These are phyloP conservation scores for Nevesoporus exiguus DNA, from an alignment of 768 basidiomycete genomes.

Conservation along the genomic window DNA sequence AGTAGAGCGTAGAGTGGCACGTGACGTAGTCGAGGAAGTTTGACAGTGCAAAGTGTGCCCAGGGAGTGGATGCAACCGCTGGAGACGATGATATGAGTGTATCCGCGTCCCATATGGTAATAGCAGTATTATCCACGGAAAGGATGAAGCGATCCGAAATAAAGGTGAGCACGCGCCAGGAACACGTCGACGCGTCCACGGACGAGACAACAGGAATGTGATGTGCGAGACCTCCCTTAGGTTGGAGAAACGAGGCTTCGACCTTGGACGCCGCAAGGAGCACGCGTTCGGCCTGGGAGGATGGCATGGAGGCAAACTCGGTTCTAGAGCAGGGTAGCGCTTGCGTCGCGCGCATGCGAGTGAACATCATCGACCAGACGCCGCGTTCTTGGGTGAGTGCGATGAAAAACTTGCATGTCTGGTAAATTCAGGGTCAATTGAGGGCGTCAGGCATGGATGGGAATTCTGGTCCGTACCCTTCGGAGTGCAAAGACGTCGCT, in stretches of 20 bases:
- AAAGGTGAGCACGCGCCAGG: conserved; percentile 15
- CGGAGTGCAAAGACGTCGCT: conserved; percentile 16
- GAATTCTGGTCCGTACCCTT: conserved; percentile 8
- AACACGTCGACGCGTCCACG: neutral
- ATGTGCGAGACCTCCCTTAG: conserved; percentile 1
- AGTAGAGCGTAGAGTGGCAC: conserved; percentile 12
- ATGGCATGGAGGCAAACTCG: conserved; percentile 11
- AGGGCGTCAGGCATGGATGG: neutral
- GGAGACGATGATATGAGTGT: neutral
- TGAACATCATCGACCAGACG: conserved; percentile 20
- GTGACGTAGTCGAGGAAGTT: conserved; percentile 3
- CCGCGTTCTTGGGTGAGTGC: conserved; percentile 14
- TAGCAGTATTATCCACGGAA: conserved; percentile 5
- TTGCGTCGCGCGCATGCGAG: conserved; percentile 9
- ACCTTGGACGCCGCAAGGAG: conserved; percentile 11
- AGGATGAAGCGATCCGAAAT: conserved; percentile 23
- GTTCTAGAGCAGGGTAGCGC: conserved; percentile 13
- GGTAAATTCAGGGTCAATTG: neutral
- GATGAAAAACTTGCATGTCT: conserved; percentile 26
- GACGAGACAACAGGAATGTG: neutral
- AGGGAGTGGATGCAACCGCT: neutral
- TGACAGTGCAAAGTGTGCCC: conserved; percentile 11
- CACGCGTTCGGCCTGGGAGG: conserved; percentile 11
- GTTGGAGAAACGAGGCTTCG: conserved; percentile 18
- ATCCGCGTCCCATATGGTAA: conserved; percentile 18